Evolutionary conservation across 108 stramenopile genomes (phyloP).

Genomic region (Aurantiochytrium sp.): DNA sequence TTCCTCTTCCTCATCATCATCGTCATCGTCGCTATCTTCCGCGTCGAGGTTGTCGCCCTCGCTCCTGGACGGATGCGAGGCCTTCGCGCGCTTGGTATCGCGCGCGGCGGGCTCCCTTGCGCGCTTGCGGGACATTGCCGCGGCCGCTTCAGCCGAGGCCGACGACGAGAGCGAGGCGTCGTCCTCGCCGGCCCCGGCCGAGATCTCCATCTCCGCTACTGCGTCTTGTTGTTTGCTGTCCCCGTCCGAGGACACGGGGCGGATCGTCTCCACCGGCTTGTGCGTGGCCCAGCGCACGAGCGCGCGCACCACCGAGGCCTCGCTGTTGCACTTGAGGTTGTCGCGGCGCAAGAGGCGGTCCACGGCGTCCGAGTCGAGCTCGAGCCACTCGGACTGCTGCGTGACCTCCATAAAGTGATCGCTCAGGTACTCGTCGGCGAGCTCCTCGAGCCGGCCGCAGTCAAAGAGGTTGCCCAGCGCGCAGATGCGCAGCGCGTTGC

Average conservation of each 20-base stretch:
- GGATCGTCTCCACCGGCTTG: not conserved
- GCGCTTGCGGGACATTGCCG: too few relatives aligned
- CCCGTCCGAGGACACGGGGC: not conserved
- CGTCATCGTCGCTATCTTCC: not conserved
- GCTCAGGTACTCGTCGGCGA: not conserved
- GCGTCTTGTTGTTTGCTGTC: too few relatives aligned
- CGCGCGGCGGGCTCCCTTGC: not conserved
- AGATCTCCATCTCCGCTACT: too few relatives aligned
- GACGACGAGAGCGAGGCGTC: not conserved
- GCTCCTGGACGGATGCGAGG: not conserved
- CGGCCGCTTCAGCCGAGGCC: not conserved
- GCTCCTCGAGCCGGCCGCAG: conserved; percentile 3
- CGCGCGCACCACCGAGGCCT: conserved; percentile 6
- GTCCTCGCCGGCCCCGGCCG: not conserved
- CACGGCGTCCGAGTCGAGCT: conserved; percentile 13
- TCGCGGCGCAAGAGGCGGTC: not conserved
- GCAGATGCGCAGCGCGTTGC: conserved; percentile 14
- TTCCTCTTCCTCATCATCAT: not conserved
- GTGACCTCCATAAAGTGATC: conserved; percentile 31
- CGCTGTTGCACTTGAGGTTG: conserved; percentile 28
- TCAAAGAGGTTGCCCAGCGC: not conserved
- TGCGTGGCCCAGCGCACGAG: not conserved
- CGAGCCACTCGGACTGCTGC: not conserved
- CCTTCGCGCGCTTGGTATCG: not conserved
- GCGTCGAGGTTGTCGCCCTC: not conserved